These are phyloP conservation scores for Athelia sp. DNA, from an alignment of 1,284 basidiomycete species.

Conservation along the genomic window DNA sequence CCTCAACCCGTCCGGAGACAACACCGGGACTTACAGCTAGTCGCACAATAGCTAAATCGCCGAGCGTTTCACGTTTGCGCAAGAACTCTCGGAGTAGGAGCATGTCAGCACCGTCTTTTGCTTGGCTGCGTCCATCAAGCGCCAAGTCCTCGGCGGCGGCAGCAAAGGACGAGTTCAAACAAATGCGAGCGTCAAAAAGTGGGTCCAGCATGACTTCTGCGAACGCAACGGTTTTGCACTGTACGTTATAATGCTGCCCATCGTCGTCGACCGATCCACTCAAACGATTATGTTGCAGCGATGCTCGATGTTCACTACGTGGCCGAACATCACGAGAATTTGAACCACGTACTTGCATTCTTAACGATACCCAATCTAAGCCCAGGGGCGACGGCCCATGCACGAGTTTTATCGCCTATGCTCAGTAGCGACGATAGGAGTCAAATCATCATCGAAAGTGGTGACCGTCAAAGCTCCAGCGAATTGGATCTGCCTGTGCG, in stretches of 20 bases:
- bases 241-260: slow-evolving; percentile 11
- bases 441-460: slow-evolving; percentile 57
- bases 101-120: slow-evolving; percentile 65
- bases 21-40: too few relatives aligned
- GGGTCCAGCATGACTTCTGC: slow-evolving; percentile 19
- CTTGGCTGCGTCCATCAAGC: slow-evolving; percentile 50
- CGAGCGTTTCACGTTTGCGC: slow-evolving; percentile 15
- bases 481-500: slow-evolving; percentile 64
- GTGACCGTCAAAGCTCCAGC: slow-evolving; percentile 42
- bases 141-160: slow-evolving; percentile 22
- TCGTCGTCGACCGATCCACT: slow-evolving; percentile 9
- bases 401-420: slow-evolving; percentile 55
- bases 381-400: slow-evolving; percentile 47
- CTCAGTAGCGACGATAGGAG: slow-evolving; percentile 40
- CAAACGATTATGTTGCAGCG: slow-evolving; percentile 17
- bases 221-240: slow-evolving; percentile 2
- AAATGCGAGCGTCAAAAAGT: slow-evolving; percentile 18
- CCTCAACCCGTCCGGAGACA: slow-evolving; percentile 40
- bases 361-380: slow-evolving; percentile 43
- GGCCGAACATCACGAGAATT: slow-evolving; percentile 81
- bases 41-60: slow-evolving; percentile 13
- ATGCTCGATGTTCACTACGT: slow-evolving; percentile 64
- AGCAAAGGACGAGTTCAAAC: background rate
- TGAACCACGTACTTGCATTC: slow-evolving; percentile 72
- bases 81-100: slow-evolving; percentile 52